Percentiles rank a stretch among this genome's conserved stretches.
These are phyloP conservation scores for Globisporangium nagaii DNA, from an alignment of 352 stramenopile species.

Conservation along the genomic window DNA sequence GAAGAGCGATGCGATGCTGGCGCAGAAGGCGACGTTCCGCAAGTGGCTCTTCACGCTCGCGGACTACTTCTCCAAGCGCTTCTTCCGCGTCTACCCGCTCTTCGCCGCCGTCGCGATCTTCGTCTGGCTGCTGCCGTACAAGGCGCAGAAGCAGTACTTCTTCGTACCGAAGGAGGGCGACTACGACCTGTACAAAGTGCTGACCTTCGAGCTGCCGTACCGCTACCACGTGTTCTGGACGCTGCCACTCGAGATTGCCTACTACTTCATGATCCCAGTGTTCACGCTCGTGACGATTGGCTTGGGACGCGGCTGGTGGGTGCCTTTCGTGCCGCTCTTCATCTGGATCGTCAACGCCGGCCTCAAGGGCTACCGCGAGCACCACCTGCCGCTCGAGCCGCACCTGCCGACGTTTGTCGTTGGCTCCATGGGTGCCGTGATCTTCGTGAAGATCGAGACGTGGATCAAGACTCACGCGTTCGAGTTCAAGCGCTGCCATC, in stretches of 20 bases:
- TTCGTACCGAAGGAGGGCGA: slow-evolving; percentile 10
- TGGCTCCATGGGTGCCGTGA: slow-evolving; percentile 24
- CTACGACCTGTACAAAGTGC: slow-evolving; percentile 27
- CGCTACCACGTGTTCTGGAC: slow-evolving; percentile 49
- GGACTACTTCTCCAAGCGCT: slow-evolving; percentile 44
- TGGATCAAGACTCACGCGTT: slow-evolving; percentile 7
- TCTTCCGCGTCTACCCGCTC: slow-evolving; percentile 50
- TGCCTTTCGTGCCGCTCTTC: slow-evolving; percentile 13
- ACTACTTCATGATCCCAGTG: slow-evolving; percentile 34
- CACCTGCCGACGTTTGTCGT: slow-evolving; percentile 31
- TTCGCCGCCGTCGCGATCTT: slow-evolving; percentile 28
- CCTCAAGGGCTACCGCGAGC: slow-evolving; percentile 10
- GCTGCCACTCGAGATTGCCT: slow-evolving; percentile 37
- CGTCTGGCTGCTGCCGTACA: slow-evolving; percentile 22
- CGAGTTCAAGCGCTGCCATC: slow-evolving; percentile 9
- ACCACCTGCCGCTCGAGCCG: slow-evolving; percentile 19
- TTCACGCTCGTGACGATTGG: slow-evolving; percentile 14
- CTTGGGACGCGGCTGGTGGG: slow-evolving; percentile 12
- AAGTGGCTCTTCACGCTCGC: slow-evolving; percentile 11
- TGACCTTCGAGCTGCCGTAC: slow-evolving; percentile 17
- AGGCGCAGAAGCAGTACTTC: slow-evolving; percentile 23
- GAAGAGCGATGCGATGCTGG: slow-evolving; percentile 14
- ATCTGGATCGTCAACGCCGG: slow-evolving; percentile 17
- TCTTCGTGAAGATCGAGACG: slow-evolving; percentile 17
- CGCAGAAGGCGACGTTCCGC: slow-evolving; percentile 4